Percentiles rank a stretch among this genome's conserved stretches.
Evolutionary conservation across 202 grass and related monocot species (phyloP).

Genomic region (Elaeis oleifera): DNA sequence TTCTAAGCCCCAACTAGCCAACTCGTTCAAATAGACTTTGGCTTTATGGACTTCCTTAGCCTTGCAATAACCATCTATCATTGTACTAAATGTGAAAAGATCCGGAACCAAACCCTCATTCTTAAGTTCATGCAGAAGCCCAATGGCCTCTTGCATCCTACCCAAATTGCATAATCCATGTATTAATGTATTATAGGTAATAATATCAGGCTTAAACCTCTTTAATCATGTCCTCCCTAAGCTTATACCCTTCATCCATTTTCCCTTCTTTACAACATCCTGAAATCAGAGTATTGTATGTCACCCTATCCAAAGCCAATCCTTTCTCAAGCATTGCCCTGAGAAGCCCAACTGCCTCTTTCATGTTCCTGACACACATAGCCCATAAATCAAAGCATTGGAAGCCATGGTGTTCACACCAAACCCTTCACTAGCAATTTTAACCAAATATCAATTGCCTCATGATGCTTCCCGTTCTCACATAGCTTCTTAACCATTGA

Average conservation of each 20-base stretch:
- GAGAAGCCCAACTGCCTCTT: constrained; percentile 51
- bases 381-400: constrained; percentile 82
- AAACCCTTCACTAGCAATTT: constrained; percentile 52
- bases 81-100: constrained; percentile 64
- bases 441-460: constrained; percentile 57
- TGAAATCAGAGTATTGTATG: constrained; percentile 80
- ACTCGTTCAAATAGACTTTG: constrained; percentile 49
- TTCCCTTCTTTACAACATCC: constrained; percentile 64
- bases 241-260: constrained; percentile 55
- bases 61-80: constrained; percentile 82
- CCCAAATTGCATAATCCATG: constrained; percentile 52
- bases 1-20: constrained; percentile 50
- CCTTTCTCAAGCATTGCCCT: constrained; percentile 46
- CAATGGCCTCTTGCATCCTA: constrained; percentile 59
- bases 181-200: constrained; percentile 66
- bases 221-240: constrained; percentile 66
- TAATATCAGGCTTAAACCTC: constrained; percentile 62
- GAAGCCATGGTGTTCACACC: constrained; percentile 53
- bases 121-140: constrained; percentile 53
- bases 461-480: constrained; percentile 43
- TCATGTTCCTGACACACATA: constrained; percentile 48
- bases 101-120: constrained; percentile 54
- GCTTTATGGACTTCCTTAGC: constrained; percentile 69
- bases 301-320: constrained; percentile 54
- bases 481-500: constrained; percentile 54